Evolutionary conservation across 208 protist species (phyloP).

Genomic region (Wallacemonas sp.): DNA sequence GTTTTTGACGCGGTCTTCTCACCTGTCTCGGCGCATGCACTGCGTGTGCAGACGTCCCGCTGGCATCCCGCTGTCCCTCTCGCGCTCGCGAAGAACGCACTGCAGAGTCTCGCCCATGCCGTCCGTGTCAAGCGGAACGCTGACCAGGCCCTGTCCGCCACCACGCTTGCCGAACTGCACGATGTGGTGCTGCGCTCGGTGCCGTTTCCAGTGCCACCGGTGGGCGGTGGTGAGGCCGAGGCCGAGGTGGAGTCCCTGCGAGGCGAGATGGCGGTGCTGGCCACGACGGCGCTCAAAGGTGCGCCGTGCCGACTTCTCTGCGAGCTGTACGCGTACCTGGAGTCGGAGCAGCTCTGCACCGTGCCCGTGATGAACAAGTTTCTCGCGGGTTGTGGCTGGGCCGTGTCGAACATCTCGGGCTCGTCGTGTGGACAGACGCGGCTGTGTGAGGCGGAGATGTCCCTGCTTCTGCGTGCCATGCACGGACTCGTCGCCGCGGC

Average conservation of each 20-base stretch:
- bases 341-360: conserved; percentile 19
- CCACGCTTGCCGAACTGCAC: conserved; percentile 22
- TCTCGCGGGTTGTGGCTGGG: conserved; percentile 64
- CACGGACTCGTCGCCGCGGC: conserved; percentile 23
- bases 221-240: not conserved
- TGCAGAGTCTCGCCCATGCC: conserved; percentile 42
- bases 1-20: conserved; percentile 11
- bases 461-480: conserved; percentile 19
- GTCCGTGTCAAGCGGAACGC: conserved; percentile 3
- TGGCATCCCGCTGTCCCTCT: conserved; percentile 29
- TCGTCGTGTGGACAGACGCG: conserved; percentile 16
- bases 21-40: conserved; percentile 22
- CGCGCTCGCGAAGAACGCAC: conserved; percentile 35
- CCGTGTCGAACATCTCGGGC: conserved; percentile 9
- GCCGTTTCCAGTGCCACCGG: not conserved
- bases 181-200: conserved; percentile 21
- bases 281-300: conserved; percentile 34
- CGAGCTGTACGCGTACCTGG: conserved; percentile 36
- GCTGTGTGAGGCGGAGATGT: conserved; percentile 3
- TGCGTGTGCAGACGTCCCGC: conserved; percentile 18
- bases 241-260: conserved; percentile 8
- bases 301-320: conserved; percentile 25
- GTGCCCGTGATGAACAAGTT: conserved; percentile 61
- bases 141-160: not conserved
- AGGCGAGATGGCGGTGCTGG: conserved; percentile 36